Percentiles rank a stretch among this genome's conserved stretches.
Evolutionary conservation across 768 basidiomycete genomes (phyloP).

Genomic region (Hortiboletus campestris): DNA sequence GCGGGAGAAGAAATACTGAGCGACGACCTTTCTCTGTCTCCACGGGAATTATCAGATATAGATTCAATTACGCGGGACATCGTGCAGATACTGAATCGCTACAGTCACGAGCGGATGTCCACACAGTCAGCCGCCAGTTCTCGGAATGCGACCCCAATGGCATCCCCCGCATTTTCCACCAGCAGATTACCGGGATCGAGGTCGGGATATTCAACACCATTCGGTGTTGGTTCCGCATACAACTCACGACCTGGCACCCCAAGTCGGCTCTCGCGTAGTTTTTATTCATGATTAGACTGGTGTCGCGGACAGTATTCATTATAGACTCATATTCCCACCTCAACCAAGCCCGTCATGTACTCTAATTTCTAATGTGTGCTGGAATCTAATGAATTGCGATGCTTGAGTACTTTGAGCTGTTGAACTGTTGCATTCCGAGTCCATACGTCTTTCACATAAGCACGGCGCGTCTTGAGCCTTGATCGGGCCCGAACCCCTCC

Average conservation of each 20-base stretch:
- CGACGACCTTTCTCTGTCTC: constrained; percentile 54
- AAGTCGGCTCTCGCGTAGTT: constrained; percentile 47
- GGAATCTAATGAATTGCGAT: neutral
- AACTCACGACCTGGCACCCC: constrained; percentile 66
- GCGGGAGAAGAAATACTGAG: constrained; percentile 47
- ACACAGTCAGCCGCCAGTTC: constrained; percentile 60
- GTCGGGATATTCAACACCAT: constrained; percentile 64
- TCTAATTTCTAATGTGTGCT: constrained; percentile 16
- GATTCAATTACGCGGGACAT: constrained; percentile 72
- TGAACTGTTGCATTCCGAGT: neutral
- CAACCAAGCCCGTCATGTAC: constrained; percentile 11
- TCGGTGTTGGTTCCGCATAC: constrained; percentile 40
- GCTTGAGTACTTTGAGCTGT: neutral
- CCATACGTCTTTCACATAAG: constrained; percentile 2
- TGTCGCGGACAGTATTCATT: constrained; percentile 2
- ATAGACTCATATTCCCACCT: constrained; percentile 14
- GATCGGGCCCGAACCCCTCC: neutral
- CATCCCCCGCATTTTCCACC: constrained; percentile 45
- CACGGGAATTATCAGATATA: constrained; percentile 71
- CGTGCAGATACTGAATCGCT: constrained; percentile 69
- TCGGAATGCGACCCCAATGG: constrained; percentile 63
- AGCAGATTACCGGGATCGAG: constrained; percentile 40
- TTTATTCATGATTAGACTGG: constrained; percentile 26
- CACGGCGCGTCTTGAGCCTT: neutral
- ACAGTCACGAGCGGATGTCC: constrained; percentile 61